Evolutionary conservation across 768 basidiomycete species (phyloP), one percentile per base, ranked within the genome.

Genomic region (Hydnomerulius pinastri): DNA sequence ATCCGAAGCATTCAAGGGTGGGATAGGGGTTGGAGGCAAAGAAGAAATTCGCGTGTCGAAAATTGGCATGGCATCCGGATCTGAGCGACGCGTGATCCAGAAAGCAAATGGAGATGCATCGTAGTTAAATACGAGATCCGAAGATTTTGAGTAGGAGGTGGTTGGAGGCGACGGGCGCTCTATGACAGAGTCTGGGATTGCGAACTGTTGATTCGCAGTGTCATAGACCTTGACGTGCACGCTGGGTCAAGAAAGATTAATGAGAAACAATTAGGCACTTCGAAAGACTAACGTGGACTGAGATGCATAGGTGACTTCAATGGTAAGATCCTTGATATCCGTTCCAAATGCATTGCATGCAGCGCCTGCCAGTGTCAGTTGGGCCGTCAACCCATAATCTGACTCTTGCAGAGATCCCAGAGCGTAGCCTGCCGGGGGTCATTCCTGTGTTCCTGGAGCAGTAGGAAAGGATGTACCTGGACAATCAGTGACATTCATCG

Each of bases 11-110:
- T 81, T 77, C n/a, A 78, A 71, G 10, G 86, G 75, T n/a, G 78
- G 69, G 28, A 81, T 80, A 1, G 83, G 81, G 3, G 85, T 77
- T 3, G 71, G 51, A 1, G 87, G 86, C 8, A 90, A 72, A 0
- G 85, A 87, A 0, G 75, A 56, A 8, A 77, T 63, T 35, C 88
- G 78, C 1, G 88, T 90, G 59, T 91, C 87, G 58, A 90, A 90
- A 20, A 91, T 65, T 44, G 82, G 85, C 38, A 61, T 58, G 6
- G 71, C 74, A 27, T 75, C 64, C 4, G 82, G 83, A 8, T 79
- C 72, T 4, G 81, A 79, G 20, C 82, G 79, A 37, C 87, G 80
- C 1, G 86, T 87, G 54, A 91, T 82, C 87, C 87, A 91, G 63
- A 90, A 91, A 2, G 83, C 81, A 62, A 91, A 91, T 0, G 90